Conservation (phyloP, 257 asterid species). For the Avicennia marina region DNA sequence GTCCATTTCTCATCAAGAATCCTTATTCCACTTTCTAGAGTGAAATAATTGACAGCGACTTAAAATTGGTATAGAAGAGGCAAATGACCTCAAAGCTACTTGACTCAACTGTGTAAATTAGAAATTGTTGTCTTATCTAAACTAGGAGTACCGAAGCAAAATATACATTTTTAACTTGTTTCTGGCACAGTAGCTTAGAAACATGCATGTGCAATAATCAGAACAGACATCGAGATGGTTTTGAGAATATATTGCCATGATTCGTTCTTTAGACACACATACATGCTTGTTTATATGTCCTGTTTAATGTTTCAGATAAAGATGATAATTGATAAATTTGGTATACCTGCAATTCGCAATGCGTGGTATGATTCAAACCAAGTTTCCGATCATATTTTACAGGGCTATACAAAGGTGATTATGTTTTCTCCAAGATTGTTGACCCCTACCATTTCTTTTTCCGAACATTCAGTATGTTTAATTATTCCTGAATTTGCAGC, state of each 20-base stretch:
- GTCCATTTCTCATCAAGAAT: too few species aligned
- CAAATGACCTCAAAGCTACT: neutral
- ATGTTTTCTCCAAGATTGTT: neutral
- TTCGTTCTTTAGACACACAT: neutral
- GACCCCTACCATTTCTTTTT: neutral
- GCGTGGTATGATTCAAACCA: slow-evolving; percentile 84
- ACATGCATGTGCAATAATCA: neutral
- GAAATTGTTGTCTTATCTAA: neutral
- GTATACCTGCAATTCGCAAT: slow-evolving; percentile 54
- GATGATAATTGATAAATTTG: slow-evolving; percentile 65
- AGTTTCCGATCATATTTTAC: slow-evolving; percentile 70
- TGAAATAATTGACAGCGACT: neutral
- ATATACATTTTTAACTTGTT: neutral
- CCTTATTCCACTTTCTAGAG: neutral
- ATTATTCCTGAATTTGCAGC: slow-evolving; percentile 40
- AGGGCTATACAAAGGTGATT: slow-evolving; percentile 87
- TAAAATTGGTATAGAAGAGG: neutral
- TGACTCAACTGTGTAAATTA: neutral
- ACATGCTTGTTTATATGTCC: neutral
- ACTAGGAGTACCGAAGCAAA: neutral
- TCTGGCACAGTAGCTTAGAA: neutral
- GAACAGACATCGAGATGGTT: neutral
- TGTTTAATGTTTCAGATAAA: slow-evolving; percentile 52
- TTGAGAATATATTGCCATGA: too few species aligned
- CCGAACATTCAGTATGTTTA: slow-evolving; percentile 5